These are phyloP conservation scores for Yamadazyma oceani DNA, from an alignment of 1,139 yeast species.

Conservation along the genomic window DNA sequence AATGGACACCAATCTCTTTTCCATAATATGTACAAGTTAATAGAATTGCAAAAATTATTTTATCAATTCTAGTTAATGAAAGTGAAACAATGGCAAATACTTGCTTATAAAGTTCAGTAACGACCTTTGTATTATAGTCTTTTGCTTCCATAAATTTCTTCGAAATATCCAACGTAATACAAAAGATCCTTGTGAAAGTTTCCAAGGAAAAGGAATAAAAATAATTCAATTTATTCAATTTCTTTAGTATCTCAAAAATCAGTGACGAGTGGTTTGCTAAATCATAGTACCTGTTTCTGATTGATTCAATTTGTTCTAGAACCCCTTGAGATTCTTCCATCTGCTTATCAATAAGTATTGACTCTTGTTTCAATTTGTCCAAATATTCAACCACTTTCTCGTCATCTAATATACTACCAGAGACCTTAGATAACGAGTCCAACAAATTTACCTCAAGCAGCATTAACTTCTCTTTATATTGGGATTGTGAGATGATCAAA, in stretches of 20 bases:
- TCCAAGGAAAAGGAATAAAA: conserved; percentile 62
- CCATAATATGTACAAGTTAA: conserved; percentile 31
- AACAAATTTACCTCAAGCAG: conserved; percentile 63
- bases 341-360: conserved; percentile 53
- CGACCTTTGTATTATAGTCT: conserved; percentile 25
- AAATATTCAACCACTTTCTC: conserved; percentile 58
- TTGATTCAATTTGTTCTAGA: conserved; percentile 51
- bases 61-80: conserved; percentile 53
- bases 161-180: conserved; percentile 29
- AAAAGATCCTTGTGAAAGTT: conserved; percentile 44
- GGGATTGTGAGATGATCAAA: conserved; percentile 55
- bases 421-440: conserved; percentile 54
- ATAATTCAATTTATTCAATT: conserved; percentile 40
- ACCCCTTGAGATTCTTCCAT: conserved; percentile 55
- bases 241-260: conserved; percentile 47
- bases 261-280: conserved; percentile 57
- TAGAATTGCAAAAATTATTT: conserved; percentile 42
- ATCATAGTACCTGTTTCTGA: conserved; percentile 47
- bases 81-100: conserved; percentile 47
- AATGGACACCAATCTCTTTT: conserved; percentile 27
- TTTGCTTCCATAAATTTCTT: conserved; percentile 9
- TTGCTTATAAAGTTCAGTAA: conserved; percentile 42
- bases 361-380: conserved; percentile 64
- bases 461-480: conserved; percentile 55
- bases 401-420: conserved; percentile 69